Evolutionary conservation across 352 stramenopile species (phyloP).

Genomic region (Phytophthora lateralis): DNA sequence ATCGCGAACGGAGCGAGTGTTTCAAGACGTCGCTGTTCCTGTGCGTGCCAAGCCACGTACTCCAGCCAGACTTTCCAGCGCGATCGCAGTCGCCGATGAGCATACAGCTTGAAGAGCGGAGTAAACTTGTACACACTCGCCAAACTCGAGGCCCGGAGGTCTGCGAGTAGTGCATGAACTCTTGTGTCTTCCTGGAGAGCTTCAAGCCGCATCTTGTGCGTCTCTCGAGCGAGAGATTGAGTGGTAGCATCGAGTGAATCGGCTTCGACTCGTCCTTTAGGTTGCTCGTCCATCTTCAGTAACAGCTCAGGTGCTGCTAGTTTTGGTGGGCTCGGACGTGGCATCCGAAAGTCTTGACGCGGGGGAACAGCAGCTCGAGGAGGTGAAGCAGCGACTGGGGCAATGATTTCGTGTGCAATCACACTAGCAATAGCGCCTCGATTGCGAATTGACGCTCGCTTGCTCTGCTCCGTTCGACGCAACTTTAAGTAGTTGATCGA

Average conservation of each 20-base stretch:
- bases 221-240: constrained; percentile 37
- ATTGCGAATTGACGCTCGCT: constrained; percentile 50
- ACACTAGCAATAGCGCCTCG: constrained; percentile 41
- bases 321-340: constrained; percentile 20
- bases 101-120: constrained; percentile 64
- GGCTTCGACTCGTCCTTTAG: constrained; percentile 25
- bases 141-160: constrained; percentile 40
- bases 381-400: constrained; percentile 27
- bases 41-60: constrained; percentile 52
- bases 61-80: constrained; percentile 43
- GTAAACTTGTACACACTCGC: constrained; percentile 63
- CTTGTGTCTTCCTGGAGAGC: constrained; percentile 28
- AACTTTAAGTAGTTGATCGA: constrained; percentile 72
- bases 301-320: constrained; percentile 7
- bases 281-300: constrained; percentile 22
- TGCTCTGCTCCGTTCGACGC: constrained; percentile 64
- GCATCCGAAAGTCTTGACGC: constrained; percentile 23
- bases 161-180: constrained; percentile 45
- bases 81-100: constrained; percentile 41
- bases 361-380: constrained; percentile 5
- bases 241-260: constrained; percentile 19
- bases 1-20: constrained; percentile 52
- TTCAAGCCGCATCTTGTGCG: constrained; percentile 36
- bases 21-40: constrained; percentile 44
- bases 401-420: constrained; percentile 56